phyloP scores from a whole-genome alignment of 345 rosid species.

The Aquilaria sinensis region DNA sequence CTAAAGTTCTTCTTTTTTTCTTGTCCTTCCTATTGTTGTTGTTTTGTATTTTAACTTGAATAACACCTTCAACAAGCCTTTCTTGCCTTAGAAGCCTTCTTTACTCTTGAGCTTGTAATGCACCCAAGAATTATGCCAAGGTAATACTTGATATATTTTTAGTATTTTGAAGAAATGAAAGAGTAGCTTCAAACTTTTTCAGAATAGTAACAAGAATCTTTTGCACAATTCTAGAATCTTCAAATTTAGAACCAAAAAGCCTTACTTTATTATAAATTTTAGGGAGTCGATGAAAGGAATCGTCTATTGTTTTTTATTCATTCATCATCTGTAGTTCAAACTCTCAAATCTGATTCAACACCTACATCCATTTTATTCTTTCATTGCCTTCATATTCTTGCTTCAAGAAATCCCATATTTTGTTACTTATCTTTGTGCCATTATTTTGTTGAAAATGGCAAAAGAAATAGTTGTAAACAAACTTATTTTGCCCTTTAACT shows the following conservation, averaged over 20 bases:
- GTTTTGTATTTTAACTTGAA: not conserved
- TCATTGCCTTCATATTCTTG: not conserved
- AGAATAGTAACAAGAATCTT: not conserved
- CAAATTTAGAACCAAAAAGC: no score
- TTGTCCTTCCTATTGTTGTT: not conserved
- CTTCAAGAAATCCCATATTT: not conserved
- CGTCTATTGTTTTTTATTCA: not conserved
- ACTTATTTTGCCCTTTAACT: not conserved
- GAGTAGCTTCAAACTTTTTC: not conserved
- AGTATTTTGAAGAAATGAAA: not conserved
- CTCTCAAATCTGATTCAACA: not conserved
- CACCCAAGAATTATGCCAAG: not conserved
- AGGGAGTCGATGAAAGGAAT: no score
- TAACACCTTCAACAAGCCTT: not conserved
- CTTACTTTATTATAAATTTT: no score
- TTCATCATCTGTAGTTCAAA: not conserved
- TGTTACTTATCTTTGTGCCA: no score
- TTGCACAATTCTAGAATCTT: no score
- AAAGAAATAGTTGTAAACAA: no score
- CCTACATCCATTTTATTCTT: not conserved
- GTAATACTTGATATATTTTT: no score
- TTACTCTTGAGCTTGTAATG: not conserved
- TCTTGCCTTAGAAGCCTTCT: not conserved
- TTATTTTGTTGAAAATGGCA: no score
- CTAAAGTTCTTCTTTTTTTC: not conserved